These are phyloP conservation scores for Exserohilum turcica DNA, from an alignment of 2,329 filamentous ascomycete genomes.

Conservation along the genomic window DNA sequence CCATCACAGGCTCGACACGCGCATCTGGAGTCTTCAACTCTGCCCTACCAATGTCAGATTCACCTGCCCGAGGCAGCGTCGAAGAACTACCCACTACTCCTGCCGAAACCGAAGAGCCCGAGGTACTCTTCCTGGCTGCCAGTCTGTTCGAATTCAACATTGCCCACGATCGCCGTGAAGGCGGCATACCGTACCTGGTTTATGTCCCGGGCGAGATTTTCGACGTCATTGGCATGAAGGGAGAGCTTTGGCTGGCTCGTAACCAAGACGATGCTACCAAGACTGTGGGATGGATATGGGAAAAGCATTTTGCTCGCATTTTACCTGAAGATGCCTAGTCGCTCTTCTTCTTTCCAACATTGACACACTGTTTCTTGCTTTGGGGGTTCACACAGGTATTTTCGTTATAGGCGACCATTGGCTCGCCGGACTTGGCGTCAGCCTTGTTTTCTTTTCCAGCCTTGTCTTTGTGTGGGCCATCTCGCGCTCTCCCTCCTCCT, in stretches of 20 bases:
- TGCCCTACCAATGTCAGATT: conserved; percentile 78
- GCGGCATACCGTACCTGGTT: conserved; percentile 92
- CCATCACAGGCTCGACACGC: conserved; percentile 50
- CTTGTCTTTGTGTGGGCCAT: background rate
- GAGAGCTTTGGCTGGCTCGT: conserved; percentile 94
- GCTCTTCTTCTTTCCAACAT: background rate
- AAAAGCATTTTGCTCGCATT: conserved; percentile 78
- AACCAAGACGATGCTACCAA: conserved; percentile 88
- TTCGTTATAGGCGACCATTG: conserved; percentile 1
- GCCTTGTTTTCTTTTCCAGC: background rate
- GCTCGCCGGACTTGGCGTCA: background rate
- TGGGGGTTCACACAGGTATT: conserved; percentile 1
- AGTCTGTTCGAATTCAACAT: conserved; percentile 98
- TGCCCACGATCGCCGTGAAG: conserved; percentile 86
- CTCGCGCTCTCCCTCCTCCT: background rate
- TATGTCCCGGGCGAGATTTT: conserved; percentile 86
- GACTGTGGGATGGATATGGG: conserved; percentile 97
- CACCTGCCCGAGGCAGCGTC: conserved; percentile 31
- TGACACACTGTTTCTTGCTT: conserved; percentile 1
- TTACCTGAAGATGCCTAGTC: conserved; percentile 42
- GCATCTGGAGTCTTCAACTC: conserved; percentile 85
- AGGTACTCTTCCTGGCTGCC: conserved; percentile 86
- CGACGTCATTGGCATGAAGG: conserved; percentile 86
- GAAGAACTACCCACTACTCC: conserved; percentile 38
- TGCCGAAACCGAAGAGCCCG: conserved; percentile 63